Evolutionary conservation across 2,329 filamentous ascomycete genomes (phyloP).

Genomic region (Trichophyton verrucosum): DNA sequence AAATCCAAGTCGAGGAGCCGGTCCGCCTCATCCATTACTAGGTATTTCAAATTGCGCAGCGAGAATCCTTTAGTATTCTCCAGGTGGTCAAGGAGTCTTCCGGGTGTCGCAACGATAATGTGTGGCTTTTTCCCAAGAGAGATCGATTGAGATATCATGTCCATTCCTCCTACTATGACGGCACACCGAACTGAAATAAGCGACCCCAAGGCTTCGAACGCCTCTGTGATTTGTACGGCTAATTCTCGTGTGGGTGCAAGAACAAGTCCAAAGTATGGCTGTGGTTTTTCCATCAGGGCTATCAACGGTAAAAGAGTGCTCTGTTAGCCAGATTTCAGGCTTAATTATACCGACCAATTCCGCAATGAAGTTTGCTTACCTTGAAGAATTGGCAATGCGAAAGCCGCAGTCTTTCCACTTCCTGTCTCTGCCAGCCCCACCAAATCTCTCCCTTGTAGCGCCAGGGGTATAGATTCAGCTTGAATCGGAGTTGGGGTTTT

Average conservation of each 20-base stretch:
- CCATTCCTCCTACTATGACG: slow-evolving; percentile 83
- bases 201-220: slow-evolving; percentile 76
- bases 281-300: slow-evolving; percentile 75
- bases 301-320: background rate
- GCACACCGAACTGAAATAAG: slow-evolving; percentile 78
- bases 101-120: slow-evolving; percentile 83
- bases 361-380: slow-evolving; percentile 15
- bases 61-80: slow-evolving; percentile 97
- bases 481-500: slow-evolving; percentile 83
- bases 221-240: slow-evolving; percentile 77
- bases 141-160: slow-evolving; percentile 87
- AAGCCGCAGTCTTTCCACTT: slow-evolving; percentile 90
- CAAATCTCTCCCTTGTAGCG: slow-evolving; percentile 68
- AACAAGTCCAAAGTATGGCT: slow-evolving; percentile 74
- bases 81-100: slow-evolving; percentile 76
- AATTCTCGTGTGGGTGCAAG: slow-evolving; percentile 88
- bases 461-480: slow-evolving; percentile 66
- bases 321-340: background rate
- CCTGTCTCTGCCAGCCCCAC: slow-evolving; percentile 94
- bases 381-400: slow-evolving; percentile 85
- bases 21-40: slow-evolving; percentile 94
- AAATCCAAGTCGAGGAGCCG: slow-evolving; percentile 88
- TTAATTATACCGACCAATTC: background rate
- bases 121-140: slow-evolving; percentile 93
- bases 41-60: slow-evolving; percentile 64